Percentiles rank a stretch among this genome's conserved stretches.
phyloP scores from a whole-genome alignment of 768 basidiomycete genomes.

The Pisolithus orientalis region DNA sequence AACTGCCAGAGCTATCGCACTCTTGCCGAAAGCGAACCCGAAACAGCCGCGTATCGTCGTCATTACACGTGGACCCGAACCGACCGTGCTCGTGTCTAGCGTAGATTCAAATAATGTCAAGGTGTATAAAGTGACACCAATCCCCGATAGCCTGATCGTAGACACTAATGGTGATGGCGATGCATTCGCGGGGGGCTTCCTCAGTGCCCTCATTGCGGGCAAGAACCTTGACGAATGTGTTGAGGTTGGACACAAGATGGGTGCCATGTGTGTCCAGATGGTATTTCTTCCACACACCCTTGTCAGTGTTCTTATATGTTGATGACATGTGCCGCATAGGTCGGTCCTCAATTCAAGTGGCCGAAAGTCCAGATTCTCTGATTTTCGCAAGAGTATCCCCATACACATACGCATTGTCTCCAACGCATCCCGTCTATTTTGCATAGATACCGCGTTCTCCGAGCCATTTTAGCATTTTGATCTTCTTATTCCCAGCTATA shows the following conservation, averaged over 20 bases:
- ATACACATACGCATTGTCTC: background rate
- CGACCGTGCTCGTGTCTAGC: constrained; percentile 71
- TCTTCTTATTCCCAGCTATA: background rate
- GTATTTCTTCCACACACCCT: constrained; percentile 31
- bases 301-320: background rate
- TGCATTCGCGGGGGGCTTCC: constrained; percentile 93
- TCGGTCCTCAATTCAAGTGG: constrained; percentile 53
- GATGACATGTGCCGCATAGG: constrained; percentile 23
- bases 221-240: constrained; percentile 74
- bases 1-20: constrained; percentile 77
- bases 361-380: constrained; percentile 45
- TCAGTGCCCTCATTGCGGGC: constrained; percentile 77
- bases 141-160: constrained; percentile 64
- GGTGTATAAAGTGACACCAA: constrained; percentile 49
- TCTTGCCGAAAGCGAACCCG: constrained; percentile 66
- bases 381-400: background rate
- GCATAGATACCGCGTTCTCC: constrained; percentile 28
- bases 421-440: constrained; percentile 24
- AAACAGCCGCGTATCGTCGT: constrained; percentile 75
- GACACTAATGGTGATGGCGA: constrained; percentile 99
- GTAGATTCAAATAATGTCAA: constrained; percentile 49
- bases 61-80: constrained; percentile 85
- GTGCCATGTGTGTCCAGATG: constrained; percentile 78
- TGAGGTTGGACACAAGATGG: constrained; percentile 82
- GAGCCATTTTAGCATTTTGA: constrained; percentile 27